Evolutionary conservation across 1,284 basidiomycete genomes (phyloP), one percentile per base, ranked within the genome.

Genomic region (Coniferiporia sulphurascens): DNA sequence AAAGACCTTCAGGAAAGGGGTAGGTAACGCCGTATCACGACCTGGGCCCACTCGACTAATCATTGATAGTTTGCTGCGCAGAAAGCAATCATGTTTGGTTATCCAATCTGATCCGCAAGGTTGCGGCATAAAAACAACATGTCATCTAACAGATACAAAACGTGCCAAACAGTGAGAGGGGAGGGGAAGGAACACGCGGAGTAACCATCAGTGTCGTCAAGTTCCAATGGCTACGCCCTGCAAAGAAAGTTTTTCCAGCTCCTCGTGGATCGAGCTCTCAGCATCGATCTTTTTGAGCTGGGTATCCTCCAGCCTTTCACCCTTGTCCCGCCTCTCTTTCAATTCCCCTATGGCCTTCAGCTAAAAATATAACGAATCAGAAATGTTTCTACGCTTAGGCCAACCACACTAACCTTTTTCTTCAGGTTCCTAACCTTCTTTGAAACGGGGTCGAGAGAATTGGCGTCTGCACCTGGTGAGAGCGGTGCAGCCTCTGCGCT

Each of bases 311-410:
- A 98, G 79, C 59, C 87, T 82, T 72, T 98, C 95, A 1, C 95
- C 95, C 50, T 88, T 83, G 67, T 83, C 86, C 27, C 85, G 81
- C 74, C 93, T 92, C 67, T 93, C 89, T 78, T 97, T 97, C 57
- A 98, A 82, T 68, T 98, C 95, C 38, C 96, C 93, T 66, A 97
- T 97, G 12, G 93, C 95, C 73, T 96, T 96, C 68, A 97, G 81
- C 91, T 96, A 65, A 57, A 19, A 57, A 15, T 15, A 36, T 36
- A 59, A 43, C 22, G 22, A 32, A 21, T 60, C 48, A 69, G 52
- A 54, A 22, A 13, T 43, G 32, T 19, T 13, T 58, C 45, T 45
- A 35, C 43, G 5, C 22, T 22, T 19, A 57, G 45, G 48, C 48
- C 44, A 64, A 51, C 54, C 9, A 52, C 57, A 72, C 79, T 64